These are phyloP conservation scores for Hypoxylon rickii DNA, from an alignment of 495 filamentous ascomycete genomes.

Conservation along the genomic window DNA sequence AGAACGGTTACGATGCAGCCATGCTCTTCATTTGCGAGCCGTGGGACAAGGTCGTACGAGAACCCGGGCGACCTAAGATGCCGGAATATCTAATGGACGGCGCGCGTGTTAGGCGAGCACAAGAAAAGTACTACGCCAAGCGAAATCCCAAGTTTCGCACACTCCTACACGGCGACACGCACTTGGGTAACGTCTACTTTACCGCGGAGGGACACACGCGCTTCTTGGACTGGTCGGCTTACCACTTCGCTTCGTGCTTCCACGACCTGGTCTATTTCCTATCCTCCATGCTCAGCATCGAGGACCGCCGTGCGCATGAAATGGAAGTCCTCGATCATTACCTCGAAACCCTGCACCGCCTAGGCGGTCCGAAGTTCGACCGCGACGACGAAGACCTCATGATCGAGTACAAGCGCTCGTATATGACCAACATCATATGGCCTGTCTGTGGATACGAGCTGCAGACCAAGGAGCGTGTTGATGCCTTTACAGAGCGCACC, in stretches of 20 bases:
- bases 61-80: slow-evolving; percentile 32
- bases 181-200: slow-evolving; percentile 33
- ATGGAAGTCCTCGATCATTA: slow-evolving; percentile 41
- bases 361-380: slow-evolving; percentile 33
- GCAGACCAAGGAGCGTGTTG: slow-evolving; percentile 38
- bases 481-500: slow-evolving; percentile 39
- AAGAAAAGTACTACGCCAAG: slow-evolving; percentile 36
- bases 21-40: slow-evolving; percentile 28
- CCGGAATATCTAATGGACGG: slow-evolving; percentile 34
- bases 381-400: slow-evolving; percentile 36
- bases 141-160: slow-evolving; percentile 37
- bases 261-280: slow-evolving; percentile 45
- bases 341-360: slow-evolving; percentile 25
- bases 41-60: slow-evolving; percentile 32
- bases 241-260: slow-evolving; percentile 40
- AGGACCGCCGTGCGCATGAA: slow-evolving; percentile 40
- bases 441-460: slow-evolving; percentile 38
- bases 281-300: slow-evolving; percentile 36
- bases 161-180: slow-evolving; percentile 43
- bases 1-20: slow-evolving; percentile 27
- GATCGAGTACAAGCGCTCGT: slow-evolving; percentile 41
- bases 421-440: slow-evolving; percentile 41
- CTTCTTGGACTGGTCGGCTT: slow-evolving; percentile 45
- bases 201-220: slow-evolving; percentile 33
- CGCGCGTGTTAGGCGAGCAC: slow-evolving; percentile 33